Conservation (phyloP, 805 yeast species). For the Dipodascus albidus region DNA sequence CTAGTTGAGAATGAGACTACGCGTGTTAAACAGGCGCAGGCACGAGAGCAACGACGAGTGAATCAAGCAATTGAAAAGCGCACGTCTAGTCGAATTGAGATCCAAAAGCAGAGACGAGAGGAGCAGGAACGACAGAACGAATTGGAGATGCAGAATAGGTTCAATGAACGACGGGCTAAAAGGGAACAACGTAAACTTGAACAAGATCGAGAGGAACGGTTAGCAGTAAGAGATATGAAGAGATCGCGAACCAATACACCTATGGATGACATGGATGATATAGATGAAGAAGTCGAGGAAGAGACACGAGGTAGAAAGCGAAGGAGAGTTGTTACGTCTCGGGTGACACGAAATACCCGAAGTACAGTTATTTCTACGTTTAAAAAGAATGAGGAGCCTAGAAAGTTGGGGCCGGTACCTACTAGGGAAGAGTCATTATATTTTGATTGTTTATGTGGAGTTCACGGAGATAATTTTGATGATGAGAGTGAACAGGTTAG, state of each 20-base stretch:
- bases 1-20: slow-evolving; percentile 19
- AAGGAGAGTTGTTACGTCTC: not conserved
- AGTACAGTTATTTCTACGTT: slow-evolving; percentile 4
- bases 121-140: slow-evolving; percentile 9
- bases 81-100: slow-evolving; percentile 22
- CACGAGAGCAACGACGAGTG: slow-evolving; percentile 18
- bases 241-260: not conserved
- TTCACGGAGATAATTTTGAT: slow-evolving; percentile 28
- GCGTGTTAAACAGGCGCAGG: slow-evolving; percentile 16
- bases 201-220: slow-evolving; percentile 7
- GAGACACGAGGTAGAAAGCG: slow-evolving; percentile 8
- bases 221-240: slow-evolving; percentile 8
- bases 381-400: not conserved
- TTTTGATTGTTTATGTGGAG: slow-evolving; percentile 32
- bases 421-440: not conserved
- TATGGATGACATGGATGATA: slow-evolving; percentile 7
- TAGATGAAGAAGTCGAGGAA: slow-evolving; percentile 7
- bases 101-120: slow-evolving; percentile 11
- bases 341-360: slow-evolving; percentile 3
- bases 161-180: slow-evolving; percentile 1
- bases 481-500: slow-evolving; percentile 28
- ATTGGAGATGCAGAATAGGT: slow-evolving; percentile 1
- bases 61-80: slow-evolving; percentile 20
- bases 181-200: slow-evolving; percentile 7
- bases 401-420: slow-evolving; percentile 20